A percentile compares a stretch with the other conserved stretches of the same genome.
Evolutionary conservation across 2,329 filamentous ascomycete species (phyloP).

Genomic region (Fusarium succisae): DNA sequence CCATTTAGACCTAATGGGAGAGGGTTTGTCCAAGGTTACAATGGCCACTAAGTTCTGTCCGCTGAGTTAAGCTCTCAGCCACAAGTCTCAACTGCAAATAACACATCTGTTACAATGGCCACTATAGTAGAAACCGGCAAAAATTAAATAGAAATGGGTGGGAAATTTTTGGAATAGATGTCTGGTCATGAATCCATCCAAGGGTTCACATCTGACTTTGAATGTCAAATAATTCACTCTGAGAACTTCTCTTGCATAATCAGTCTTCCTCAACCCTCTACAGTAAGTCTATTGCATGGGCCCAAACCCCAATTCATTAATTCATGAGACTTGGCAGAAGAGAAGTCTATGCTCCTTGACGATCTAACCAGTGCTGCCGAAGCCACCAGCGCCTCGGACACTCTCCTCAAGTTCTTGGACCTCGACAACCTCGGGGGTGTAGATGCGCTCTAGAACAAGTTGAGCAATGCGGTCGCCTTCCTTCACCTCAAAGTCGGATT

Average conservation of each 20-base stretch:
- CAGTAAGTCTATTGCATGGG: not conserved
- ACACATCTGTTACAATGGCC: not conserved
- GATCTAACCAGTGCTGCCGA: constrained; percentile 80
- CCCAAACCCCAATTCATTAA: constrained; percentile 14
- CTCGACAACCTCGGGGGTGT: constrained; percentile 90
- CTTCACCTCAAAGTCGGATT: constrained; percentile 81
- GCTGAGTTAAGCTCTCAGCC: no score
- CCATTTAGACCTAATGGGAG: constrained; percentile 48
- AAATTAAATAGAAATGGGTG: constrained; percentile 30
- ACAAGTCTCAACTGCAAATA: no score
- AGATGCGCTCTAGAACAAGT: constrained; percentile 92
- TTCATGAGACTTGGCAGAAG: constrained; percentile 5
- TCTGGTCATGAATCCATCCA: not conserved
- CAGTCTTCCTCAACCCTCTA: not conserved
- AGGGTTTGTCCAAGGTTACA: not conserved
- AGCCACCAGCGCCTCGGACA: constrained; percentile 88
- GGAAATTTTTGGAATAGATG: constrained; percentile 4
- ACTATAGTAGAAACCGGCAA: constrained; percentile 17
- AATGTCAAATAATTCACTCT: not conserved
- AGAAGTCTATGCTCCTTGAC: not conserved
- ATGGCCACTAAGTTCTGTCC: not conserved
- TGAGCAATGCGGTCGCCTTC: constrained; percentile 93
- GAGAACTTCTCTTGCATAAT: not conserved
- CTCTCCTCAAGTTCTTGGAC: constrained; percentile 90
- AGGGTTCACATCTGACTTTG: not conserved